A percentile compares a stretch with the other conserved stretches of the same genome.
phyloP scores from a whole-genome alignment of 2,329 filamentous ascomycete species.

The Penicillium sp. region DNA sequence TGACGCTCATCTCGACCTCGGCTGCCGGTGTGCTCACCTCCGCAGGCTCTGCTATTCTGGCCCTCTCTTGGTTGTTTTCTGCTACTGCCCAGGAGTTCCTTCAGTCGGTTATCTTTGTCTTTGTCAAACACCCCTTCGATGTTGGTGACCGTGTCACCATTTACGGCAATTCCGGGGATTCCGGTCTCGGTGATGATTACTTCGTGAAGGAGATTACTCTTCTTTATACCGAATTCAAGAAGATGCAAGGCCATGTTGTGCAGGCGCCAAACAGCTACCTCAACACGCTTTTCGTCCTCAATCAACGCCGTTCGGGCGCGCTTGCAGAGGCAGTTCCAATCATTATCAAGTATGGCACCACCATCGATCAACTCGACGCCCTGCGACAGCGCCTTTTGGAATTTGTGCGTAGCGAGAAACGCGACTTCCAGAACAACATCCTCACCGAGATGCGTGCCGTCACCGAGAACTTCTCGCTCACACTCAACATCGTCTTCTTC shows the following conservation, averaged over 20 bases:
- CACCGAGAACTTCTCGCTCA: slow-evolving; percentile 78
- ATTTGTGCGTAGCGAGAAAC: slow-evolving; percentile 80
- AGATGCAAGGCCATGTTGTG: slow-evolving; percentile 95
- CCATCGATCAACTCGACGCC: slow-evolving; percentile 74
- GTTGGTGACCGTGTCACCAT: slow-evolving; percentile 90
- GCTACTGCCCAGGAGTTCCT: slow-evolving; percentile 92
- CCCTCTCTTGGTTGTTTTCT: slow-evolving; percentile 87
- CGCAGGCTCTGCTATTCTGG: slow-evolving; percentile 80
- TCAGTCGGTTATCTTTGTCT: slow-evolving; percentile 91
- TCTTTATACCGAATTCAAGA: slow-evolving; percentile 96
- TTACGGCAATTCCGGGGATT: slow-evolving; percentile 82
- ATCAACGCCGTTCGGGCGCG: slow-evolving; percentile 84
- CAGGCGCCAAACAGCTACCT: slow-evolving; percentile 93
- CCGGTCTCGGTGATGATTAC: slow-evolving; percentile 81
- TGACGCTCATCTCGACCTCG: slow-evolving; percentile 84
- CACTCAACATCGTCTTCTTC: slow-evolving; percentile 91
- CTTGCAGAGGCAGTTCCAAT: slow-evolving; percentile 83
- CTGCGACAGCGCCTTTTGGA: slow-evolving; percentile 77
- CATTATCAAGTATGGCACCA: slow-evolving; percentile 83
- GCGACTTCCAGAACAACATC: slow-evolving; percentile 83
- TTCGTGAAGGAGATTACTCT: slow-evolving; percentile 93
- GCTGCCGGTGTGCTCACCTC: slow-evolving; percentile 90
- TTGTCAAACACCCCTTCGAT: slow-evolving; percentile 96
- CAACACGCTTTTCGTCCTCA: slow-evolving; percentile 90
- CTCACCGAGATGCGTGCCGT: slow-evolving; percentile 79